These are phyloP conservation scores for Fraxinus sp. DNA, from an alignment of 305 asterid genomes.

Conservation along the genomic window DNA sequence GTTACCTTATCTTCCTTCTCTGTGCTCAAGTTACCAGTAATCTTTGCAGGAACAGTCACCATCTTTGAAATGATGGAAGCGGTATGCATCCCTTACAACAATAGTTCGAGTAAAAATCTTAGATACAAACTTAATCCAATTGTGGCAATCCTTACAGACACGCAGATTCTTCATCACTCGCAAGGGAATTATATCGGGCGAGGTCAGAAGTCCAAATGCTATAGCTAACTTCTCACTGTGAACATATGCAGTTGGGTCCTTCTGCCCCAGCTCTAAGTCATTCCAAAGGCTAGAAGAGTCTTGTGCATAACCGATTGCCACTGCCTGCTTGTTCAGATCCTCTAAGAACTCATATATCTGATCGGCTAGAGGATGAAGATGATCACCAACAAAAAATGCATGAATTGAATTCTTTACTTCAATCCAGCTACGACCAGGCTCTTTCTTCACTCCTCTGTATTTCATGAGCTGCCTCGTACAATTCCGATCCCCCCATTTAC, in stretches of 20 bases:
- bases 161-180: conserved; percentile 88
- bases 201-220: conserved; percentile 69
- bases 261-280: conserved; percentile 69
- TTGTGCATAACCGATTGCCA: conserved; percentile 62
- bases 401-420: conserved; percentile 66
- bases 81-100: conserved; percentile 81
- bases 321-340: conserved; percentile 52
- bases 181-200: conserved; percentile 53
- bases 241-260: conserved; percentile 53
- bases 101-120: conserved; percentile 55
- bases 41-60: conserved; percentile 85
- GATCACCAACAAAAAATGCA: conserved; percentile 82
- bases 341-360: conserved; percentile 57
- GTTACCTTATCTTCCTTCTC: conserved; percentile 4
- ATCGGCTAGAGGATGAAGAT: conserved; percentile 66
- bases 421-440: conserved; percentile 92
- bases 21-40: conserved; percentile 55
- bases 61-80: conserved; percentile 82
- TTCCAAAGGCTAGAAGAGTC: conserved; percentile 72
- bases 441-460: conserved; percentile 77
- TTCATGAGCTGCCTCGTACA: conserved; percentile 70
- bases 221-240: conserved; percentile 88
- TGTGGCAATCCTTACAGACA: conserved; percentile 77
- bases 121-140: conserved; percentile 69
- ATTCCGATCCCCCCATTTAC: conserved; percentile 71